Percentiles rank a stretch among this genome's conserved stretches.
These are phyloP conservation scores for Pestalotiopsis fici DNA, from an alignment of 2,329 filamentous ascomycete species.

Conservation along the genomic window DNA sequence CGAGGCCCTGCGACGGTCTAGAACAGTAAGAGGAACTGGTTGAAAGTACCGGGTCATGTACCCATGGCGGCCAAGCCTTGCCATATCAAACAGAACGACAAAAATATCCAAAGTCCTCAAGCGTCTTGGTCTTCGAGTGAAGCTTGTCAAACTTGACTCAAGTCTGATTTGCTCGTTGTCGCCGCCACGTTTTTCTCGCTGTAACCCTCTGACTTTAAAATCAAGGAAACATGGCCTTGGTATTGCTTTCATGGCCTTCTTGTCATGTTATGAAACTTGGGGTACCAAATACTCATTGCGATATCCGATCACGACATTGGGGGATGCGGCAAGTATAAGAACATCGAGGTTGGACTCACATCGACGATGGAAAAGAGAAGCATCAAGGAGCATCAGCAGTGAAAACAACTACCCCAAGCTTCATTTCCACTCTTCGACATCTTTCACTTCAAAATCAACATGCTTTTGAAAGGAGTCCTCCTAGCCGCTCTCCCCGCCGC, in stretches of 20 bases:
- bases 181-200: background rate
- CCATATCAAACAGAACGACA: background rate
- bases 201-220: background rate
- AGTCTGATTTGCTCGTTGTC: background rate
- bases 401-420: background rate
- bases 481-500: conserved; percentile 9
- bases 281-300: background rate
- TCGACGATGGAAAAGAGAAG: background rate
- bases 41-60: too few relatives aligned
- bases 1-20: background rate
- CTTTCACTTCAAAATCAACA: background rate
- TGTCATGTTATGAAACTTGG: background rate
- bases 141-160: background rate
- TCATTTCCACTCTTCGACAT: background rate
- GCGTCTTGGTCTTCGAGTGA: background rate
- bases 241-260: background rate
- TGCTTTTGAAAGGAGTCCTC: conserved; percentile 7
- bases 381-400: background rate
- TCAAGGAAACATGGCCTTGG: background rate
- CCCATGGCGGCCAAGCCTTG: background rate
- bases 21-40: background rate
- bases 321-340: background rate
- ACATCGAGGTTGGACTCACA: background rate
- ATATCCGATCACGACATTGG: background rate
- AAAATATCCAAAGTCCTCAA: background rate